Conservation (phyloP, 495 filamentous ascomycete species). For the Cercophora sp. region DNA sequence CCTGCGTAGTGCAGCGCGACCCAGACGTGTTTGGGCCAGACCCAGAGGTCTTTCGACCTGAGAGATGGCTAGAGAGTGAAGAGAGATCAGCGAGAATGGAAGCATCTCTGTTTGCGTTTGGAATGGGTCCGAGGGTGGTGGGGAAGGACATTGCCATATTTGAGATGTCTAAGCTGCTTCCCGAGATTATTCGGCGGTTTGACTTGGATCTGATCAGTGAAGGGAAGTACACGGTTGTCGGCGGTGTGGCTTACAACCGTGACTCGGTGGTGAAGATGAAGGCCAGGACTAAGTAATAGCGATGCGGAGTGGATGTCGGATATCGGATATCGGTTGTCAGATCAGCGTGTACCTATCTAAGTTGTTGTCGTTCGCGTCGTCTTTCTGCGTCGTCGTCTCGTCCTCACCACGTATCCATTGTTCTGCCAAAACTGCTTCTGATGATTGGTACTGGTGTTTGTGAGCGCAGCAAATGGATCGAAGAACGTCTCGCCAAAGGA, state of each 20-base stretch:
- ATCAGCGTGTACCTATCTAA: too few species aligned
- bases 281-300: neutral
- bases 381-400: too few species aligned
- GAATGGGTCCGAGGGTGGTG: constrained; percentile 54
- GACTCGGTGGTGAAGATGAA: neutral
- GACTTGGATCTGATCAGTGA: constrained; percentile 27
- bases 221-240: constrained; percentile 8
- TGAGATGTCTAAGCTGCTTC: constrained; percentile 61
- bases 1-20: constrained; percentile 31
- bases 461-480: neutral
- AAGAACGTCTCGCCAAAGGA: neutral
- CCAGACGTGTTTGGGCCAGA: constrained; percentile 42
- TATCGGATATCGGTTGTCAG: too few species aligned
- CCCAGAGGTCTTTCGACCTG: constrained; percentile 47
- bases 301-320: too few species aligned
- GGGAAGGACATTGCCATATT: constrained; percentile 59
- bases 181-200: constrained; percentile 55
- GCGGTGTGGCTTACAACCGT: constrained; percentile 10
- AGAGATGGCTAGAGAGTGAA: constrained; percentile 35
- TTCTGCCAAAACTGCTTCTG: constrained; percentile 9
- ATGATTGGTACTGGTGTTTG: neutral
- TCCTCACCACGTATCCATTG: constrained; percentile 6
- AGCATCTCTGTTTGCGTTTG: constrained; percentile 41
- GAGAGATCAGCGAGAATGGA: constrained; percentile 13
- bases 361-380: too few species aligned